phyloP scores from a whole-genome alignment of 2,329 filamentous ascomycete genomes.

The Eurotiales sp. region DNA sequence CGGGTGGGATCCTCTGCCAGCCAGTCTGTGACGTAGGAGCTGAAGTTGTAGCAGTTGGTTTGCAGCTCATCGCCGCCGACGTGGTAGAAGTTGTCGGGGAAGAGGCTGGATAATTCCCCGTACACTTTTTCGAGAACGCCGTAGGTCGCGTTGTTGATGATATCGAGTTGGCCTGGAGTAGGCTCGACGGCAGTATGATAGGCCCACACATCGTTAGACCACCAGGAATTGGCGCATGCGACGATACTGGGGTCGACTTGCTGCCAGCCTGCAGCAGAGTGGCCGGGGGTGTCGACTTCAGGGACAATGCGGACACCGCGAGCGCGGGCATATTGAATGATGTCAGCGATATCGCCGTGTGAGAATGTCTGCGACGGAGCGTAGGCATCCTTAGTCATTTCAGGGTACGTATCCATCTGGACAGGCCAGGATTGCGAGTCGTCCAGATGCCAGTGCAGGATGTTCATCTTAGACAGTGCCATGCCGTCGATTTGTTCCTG shows the following conservation, averaged over 20 bases:
- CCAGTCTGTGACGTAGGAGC: constrained; percentile 47
- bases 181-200: constrained; percentile 55
- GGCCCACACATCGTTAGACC: constrained; percentile 56
- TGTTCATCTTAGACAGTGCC: constrained; percentile 55
- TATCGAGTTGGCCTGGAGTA: constrained; percentile 55
- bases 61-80: constrained; percentile 56
- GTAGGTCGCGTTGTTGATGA: constrained; percentile 55
- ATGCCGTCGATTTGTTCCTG: constrained; percentile 54
- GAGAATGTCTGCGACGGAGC: constrained; percentile 48
- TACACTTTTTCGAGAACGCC: constrained; percentile 54
- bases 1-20: constrained; percentile 49
- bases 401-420: constrained; percentile 46
- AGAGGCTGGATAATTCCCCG: constrained; percentile 49
- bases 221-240: constrained; percentile 56
- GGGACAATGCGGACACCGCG: constrained; percentile 58
- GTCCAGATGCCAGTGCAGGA: constrained; percentile 56
- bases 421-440: constrained; percentile 57
- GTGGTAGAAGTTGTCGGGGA: constrained; percentile 54
- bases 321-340: constrained; percentile 50
- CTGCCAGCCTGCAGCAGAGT: constrained; percentile 54
- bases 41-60: constrained; percentile 56
- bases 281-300: constrained; percentile 62
- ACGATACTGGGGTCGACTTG: constrained; percentile 56
- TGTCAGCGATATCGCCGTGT: constrained; percentile 38
- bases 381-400: constrained; percentile 55